Evolutionary conservation across 176 grass and related monocot genomes (phyloP).

Genomic region (Oryza nivara): DNA sequence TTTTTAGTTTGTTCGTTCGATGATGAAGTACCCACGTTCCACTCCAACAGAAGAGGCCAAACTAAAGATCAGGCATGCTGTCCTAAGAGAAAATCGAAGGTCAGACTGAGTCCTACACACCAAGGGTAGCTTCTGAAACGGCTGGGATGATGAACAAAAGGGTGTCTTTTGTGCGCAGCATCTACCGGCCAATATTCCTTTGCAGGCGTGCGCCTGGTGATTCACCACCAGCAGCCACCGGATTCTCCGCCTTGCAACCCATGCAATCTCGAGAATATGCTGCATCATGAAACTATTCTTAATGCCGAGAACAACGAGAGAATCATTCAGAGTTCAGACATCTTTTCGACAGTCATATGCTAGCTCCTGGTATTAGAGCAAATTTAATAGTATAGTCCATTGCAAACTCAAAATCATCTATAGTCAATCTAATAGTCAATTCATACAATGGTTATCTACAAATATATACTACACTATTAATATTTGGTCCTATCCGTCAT

Average conservation of each 20-base stretch:
- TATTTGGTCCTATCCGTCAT: no score
- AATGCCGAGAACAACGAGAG: not conserved
- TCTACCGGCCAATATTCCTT: slow-evolving; percentile 37
- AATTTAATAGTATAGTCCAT: no score
- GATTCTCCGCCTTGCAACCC: slow-evolving; percentile 28
- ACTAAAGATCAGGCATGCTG: not conserved
- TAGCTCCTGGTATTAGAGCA: no score
- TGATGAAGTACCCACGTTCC: not conserved
- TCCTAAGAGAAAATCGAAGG: not conserved
- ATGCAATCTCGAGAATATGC: slow-evolving; percentile 33
- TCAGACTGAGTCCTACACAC: not conserved
- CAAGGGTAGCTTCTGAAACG: not conserved
- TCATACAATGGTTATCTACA: no score
- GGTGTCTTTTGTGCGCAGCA: not conserved
- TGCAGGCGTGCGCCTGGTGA: not conserved
- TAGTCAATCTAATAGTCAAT: no score
- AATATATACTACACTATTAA: no score
- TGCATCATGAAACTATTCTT: not conserved
- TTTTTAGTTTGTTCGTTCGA: not conserved
- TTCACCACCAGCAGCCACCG: slow-evolving; percentile 16
- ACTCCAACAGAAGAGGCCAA: not conserved
- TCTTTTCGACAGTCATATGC: not conserved
- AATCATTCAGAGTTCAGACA: slow-evolving; percentile 21
- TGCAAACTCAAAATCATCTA: no score
- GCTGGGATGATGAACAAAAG: not conserved